Conservation (phyloP, 1,139 yeast species). For the Taiozyma sp. region DNA sequence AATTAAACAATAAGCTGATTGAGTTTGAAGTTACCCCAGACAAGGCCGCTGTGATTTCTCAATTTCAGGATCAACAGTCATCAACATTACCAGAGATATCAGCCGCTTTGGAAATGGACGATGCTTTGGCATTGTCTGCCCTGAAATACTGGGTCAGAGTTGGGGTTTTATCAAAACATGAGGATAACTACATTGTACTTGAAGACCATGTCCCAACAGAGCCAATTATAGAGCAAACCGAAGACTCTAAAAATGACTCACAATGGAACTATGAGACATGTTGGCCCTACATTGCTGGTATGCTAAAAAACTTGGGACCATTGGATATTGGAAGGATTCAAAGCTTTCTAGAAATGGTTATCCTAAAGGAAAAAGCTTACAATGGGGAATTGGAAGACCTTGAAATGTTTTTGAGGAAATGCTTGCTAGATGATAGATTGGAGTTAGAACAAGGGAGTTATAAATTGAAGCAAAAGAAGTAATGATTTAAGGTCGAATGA, state of each 20-base stretch:
- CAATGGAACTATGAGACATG: constrained; percentile 4
- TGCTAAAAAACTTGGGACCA: constrained; percentile 51
- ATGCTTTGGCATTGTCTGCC: constrained; percentile 28
- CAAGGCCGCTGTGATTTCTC: constrained; percentile 59
- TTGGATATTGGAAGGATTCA: constrained; percentile 46
- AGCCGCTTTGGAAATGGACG: constrained; percentile 25
- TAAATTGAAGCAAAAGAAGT: constrained; percentile 15
- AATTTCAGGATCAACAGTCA: constrained; percentile 41
- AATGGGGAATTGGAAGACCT: constrained; percentile 30
- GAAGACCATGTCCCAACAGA: constrained; percentile 2
- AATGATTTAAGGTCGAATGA: background rate
- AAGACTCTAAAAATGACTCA: background rate
- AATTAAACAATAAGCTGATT: constrained; percentile 38
- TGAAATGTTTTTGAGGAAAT: constrained; percentile 2
- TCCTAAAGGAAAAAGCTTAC: constrained; percentile 45
- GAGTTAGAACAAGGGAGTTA: constrained; percentile 25
- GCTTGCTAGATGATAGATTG: constrained; percentile 3
- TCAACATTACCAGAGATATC: constrained; percentile 29
- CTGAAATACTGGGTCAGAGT: constrained; percentile 54
- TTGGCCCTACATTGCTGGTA: constrained; percentile 46
- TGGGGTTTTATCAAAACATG: constrained; percentile 36
- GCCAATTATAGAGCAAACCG: background rate
- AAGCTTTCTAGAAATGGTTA: constrained; percentile 46
- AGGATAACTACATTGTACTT: constrained; percentile 3
- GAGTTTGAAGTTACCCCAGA: constrained; percentile 58